Conservation (phyloP, 306 rosid genomes). For the Ormosia emarginata region DNA sequence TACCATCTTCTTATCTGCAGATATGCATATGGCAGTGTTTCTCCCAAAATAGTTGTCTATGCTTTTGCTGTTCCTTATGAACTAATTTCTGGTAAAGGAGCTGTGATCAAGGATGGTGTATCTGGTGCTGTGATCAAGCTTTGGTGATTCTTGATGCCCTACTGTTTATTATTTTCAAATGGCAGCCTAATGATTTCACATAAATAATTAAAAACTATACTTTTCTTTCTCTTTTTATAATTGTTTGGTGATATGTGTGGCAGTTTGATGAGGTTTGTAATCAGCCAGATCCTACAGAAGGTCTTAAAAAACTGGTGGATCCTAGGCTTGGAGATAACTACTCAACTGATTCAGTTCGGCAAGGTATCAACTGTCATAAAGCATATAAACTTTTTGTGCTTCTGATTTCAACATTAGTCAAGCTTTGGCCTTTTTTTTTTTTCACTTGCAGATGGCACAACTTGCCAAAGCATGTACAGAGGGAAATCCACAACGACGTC, state of each 20-base stretch:
- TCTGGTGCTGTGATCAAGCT: conserved; percentile 51
- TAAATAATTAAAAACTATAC: neutral
- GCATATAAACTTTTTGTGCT: neutral
- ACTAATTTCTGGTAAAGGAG: conserved; percentile 87
- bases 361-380: conserved; percentile 49
- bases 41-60: conserved; percentile 81
- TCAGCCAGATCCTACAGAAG: conserved; percentile 49
- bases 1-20: conserved; percentile 38
- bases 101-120: conserved; percentile 41
- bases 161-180: neutral
- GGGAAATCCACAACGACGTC: conserved; percentile 62
- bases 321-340: conserved; percentile 72
- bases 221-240: neutral
- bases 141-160: conserved; percentile 48
- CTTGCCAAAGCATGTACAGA: conserved; percentile 77
- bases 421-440: conserved; percentile 7
- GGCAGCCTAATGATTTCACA: neutral
- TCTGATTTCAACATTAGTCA: neutral
- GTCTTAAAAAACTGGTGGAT: conserved; percentile 65
- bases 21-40: conserved; percentile 77
- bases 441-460: conserved; percentile 69
- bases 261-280: conserved; percentile 79
- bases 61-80: conserved; percentile 89
- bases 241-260: conserved; percentile 5
- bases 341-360: conserved; percentile 56